Conservation (phyloP, 345 rosid genomes). For the Euclidium syriacum region DNA sequence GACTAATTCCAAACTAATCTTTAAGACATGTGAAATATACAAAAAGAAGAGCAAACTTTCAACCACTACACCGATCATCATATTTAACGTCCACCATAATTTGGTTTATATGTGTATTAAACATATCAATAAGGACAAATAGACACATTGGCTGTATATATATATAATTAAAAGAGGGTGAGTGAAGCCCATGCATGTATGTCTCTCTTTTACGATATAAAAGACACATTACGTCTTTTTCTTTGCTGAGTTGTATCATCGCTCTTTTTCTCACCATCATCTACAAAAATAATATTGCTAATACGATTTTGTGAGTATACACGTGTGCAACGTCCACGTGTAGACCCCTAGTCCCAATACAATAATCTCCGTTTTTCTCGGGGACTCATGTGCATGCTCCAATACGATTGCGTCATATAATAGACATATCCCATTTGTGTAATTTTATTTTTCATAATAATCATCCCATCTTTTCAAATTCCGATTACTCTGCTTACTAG, state of each 20-base stretch:
- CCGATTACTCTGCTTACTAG: neutral
- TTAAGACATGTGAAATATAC: no score
- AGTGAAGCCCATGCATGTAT: conserved; percentile 30
- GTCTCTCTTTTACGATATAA: conserved; percentile 21
- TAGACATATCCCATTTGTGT: neutral
- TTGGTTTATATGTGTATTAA: no score
- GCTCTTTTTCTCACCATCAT: neutral
- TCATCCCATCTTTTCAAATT: conserved; percentile 4
- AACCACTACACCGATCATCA: no score
- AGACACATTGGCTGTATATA: neutral
- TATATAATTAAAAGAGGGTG: neutral
- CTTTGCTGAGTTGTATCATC: conserved; percentile 17
- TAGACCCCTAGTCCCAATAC: neutral
- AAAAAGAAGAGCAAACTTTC: no score
- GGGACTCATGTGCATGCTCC: conserved; percentile 31
- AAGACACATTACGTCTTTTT: conserved; percentile 26
- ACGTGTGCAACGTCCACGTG: conserved; percentile 27
- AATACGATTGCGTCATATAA: conserved; percentile 8
- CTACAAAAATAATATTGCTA: neutral
- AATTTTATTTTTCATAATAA: neutral
- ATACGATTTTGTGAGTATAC: conserved; percentile 20
- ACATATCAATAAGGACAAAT: neutral
- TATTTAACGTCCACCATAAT: no score
- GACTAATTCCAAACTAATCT: no score
- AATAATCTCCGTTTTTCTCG: conserved; percentile 28